Percentiles rank a stretch among this genome's conserved stretches.
Conservation (phyloP, 106 monocot species). For the Dendrobium nobile region DNA sequence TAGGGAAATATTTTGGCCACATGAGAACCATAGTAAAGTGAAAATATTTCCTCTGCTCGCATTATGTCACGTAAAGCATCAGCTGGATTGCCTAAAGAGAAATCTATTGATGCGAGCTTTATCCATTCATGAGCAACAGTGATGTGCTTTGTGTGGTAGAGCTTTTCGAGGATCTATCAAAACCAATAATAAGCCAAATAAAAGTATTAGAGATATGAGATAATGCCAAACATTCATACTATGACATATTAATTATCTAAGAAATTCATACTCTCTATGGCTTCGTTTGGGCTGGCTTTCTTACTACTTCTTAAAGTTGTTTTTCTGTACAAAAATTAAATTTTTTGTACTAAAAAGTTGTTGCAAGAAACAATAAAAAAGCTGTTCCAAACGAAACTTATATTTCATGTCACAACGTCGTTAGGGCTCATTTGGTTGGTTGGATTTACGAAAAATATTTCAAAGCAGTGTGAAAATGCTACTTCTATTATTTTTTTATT, state of each 20-base stretch:
- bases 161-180: slow-evolving; percentile 68
- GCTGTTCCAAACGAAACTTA: no score
- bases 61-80: slow-evolving; percentile 26
- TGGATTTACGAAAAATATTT: neutral
- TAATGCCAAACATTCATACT: neutral
- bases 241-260: neutral
- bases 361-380: no score
- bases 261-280: neutral
- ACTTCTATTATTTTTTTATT: neutral
- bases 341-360: no score
- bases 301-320: no score
- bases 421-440: neutral
- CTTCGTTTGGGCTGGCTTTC: no score
- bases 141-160: slow-evolving; percentile 59
- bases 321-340: no score
- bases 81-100: slow-evolving; percentile 29
- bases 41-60: slow-evolving; percentile 45
- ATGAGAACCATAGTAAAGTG: slow-evolving; percentile 79
- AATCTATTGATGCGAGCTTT: slow-evolving; percentile 72
- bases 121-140: slow-evolving; percentile 73
- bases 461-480: neutral
- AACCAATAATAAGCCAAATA: neutral
- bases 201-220: neutral
- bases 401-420: neutral
- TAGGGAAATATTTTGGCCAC: slow-evolving; percentile 38